Evolutionary conservation across 441 rosid species (phyloP).

Genomic region (Omphalea diandra): DNA sequence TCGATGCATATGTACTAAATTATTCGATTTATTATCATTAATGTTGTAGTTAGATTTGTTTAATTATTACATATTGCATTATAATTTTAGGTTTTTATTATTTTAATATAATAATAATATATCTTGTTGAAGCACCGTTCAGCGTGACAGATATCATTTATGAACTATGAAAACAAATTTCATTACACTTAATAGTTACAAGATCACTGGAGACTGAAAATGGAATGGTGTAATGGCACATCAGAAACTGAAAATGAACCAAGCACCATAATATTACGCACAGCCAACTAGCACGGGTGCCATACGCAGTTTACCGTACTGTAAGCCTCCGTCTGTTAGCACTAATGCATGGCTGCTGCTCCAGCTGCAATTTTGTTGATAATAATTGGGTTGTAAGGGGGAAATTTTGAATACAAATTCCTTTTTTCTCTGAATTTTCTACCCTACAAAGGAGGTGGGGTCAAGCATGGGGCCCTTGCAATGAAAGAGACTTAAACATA

Average conservation of each 20-base stretch:
- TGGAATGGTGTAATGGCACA: too few relatives aligned
- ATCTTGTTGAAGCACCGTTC: too few relatives aligned
- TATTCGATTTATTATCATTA: too few relatives aligned
- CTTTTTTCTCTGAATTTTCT: conserved; percentile 41
- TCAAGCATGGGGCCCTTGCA: conserved; percentile 27
- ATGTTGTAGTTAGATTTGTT: too few relatives aligned
- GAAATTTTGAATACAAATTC: conserved; percentile 38
- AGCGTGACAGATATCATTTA: too few relatives aligned
- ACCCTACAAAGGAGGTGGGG: conserved; percentile 29
- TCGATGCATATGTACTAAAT: too few relatives aligned
- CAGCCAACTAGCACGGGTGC: conserved; percentile 2
- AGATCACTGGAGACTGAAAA: neutral
- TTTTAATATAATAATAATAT: too few relatives aligned
- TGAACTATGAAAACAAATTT: too few relatives aligned
- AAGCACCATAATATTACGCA: conserved; percentile 5
- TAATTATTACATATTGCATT: too few relatives aligned
- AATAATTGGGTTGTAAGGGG: conserved; percentile 26
- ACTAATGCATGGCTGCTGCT: conserved; percentile 19
- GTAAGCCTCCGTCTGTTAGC: conserved; percentile 26
- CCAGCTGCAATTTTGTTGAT: conserved; percentile 25
- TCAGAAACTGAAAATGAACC: conserved; percentile 7
- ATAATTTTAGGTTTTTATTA: too few relatives aligned
- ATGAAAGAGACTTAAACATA: conserved; percentile 22
- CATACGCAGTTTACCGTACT: conserved; percentile 14
- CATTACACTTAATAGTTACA: too few relatives aligned